A percentile compares a stretch with the other conserved stretches of the same genome.
These are phyloP conservation scores for Cutaneotrichosporon spelunceum DNA, from an alignment of 1,284 basidiomycete species.

Conservation along the genomic window DNA sequence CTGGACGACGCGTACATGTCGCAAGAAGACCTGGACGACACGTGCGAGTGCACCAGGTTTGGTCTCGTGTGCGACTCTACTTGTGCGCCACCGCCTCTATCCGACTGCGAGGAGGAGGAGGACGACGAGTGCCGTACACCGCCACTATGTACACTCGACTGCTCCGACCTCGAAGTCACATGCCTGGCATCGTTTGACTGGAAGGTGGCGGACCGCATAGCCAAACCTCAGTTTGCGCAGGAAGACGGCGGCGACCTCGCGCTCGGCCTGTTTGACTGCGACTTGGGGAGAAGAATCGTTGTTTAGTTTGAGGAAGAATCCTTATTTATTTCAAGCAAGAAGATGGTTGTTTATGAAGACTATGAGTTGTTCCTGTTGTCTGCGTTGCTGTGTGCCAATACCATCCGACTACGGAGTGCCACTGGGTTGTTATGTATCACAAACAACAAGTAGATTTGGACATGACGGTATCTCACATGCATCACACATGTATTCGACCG, in stretches of 20 bases:
- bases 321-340: not conserved
- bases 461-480: too few relatives aligned
- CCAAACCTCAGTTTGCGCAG: not conserved
- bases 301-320: not conserved
- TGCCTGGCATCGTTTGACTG: not conserved
- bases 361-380: too few relatives aligned
- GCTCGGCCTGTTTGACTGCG: not conserved
- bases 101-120: constrained; percentile 20
- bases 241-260: not conserved
- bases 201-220: not conserved
- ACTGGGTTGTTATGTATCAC: too few relatives aligned
- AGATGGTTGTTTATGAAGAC: not conserved
- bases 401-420: too few relatives aligned
- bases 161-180: constrained; percentile 17
- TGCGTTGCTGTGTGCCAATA: too few relatives aligned
- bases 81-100: not conserved
- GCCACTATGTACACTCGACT: constrained; percentile 18
- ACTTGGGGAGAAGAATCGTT: not conserved
- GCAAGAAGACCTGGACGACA: too few relatives aligned
- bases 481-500: too few relatives aligned
- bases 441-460: too few relatives aligned
- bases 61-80: constrained; percentile 3
- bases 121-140: constrained; percentile 27
- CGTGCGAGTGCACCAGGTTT: not conserved
- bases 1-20: not conserved